phyloP scores from a whole-genome alignment of 148 eudicot species.

The Polygonum aviculare region DNA sequence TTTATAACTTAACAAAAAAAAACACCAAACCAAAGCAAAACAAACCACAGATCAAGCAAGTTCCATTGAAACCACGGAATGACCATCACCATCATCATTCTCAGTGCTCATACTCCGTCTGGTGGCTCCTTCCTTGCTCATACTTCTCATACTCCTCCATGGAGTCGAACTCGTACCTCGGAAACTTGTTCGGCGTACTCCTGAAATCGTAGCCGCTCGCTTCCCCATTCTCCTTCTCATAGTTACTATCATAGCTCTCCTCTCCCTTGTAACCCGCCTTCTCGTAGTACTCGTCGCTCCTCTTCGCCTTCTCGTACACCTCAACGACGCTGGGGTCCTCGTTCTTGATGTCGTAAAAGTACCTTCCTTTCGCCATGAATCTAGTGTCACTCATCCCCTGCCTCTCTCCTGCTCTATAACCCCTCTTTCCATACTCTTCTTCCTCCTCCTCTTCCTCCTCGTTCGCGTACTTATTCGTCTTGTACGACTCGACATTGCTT shows the following conservation, averaged over 20 bases:
- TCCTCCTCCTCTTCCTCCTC: neutral
- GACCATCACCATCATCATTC: neutral
- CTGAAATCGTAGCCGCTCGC: neutral
- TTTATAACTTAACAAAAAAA: neutral
- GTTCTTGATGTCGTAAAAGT: conserved; percentile 16
- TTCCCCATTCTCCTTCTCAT: neutral
- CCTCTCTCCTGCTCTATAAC: neutral
- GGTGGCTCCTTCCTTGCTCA: neutral
- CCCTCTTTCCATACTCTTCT: neutral
- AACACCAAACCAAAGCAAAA: too few relatives aligned
- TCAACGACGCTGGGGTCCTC: neutral
- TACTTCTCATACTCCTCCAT: conserved; percentile 23
- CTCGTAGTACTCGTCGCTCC: neutral
- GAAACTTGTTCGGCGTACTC: conserved; percentile 14
- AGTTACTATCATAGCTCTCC: neutral
- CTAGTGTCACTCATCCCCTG: conserved; percentile 48
- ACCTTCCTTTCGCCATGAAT: conserved; percentile 33
- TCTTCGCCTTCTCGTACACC: neutral
- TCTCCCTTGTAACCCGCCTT: neutral
- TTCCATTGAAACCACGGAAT: neutral
- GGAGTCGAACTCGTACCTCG: conserved; percentile 14
- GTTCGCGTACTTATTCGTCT: neutral
- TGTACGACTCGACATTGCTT: neutral
- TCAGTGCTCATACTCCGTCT: neutral
- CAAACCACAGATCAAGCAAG: neutral